phyloP scores from a whole-genome alignment of 2,329 filamentous ascomycete species.

The Ceratocystis variospora region DNA sequence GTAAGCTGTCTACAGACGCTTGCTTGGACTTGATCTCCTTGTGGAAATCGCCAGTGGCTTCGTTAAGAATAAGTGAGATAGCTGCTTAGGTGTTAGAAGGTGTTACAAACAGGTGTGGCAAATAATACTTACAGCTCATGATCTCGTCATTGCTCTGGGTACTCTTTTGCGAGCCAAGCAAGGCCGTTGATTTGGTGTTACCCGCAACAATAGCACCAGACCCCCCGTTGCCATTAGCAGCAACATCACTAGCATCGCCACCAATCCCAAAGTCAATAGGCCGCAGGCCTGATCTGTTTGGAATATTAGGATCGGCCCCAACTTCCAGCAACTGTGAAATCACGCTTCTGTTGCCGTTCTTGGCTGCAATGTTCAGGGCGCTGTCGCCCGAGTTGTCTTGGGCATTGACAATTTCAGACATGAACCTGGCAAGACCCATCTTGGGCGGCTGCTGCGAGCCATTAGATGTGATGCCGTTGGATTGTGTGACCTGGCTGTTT shows the following conservation, averaged over 20 bases:
- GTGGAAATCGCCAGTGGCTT: slow-evolving; percentile 67
- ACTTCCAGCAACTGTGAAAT: slow-evolving; percentile 95
- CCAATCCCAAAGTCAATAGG: slow-evolving; percentile 93
- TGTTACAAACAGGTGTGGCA: not conserved
- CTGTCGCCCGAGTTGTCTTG: slow-evolving; percentile 92
- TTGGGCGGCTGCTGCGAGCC: slow-evolving; percentile 39
- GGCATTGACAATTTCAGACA: slow-evolving; percentile 92
- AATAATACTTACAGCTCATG: slow-evolving; percentile 51
- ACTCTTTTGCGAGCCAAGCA: slow-evolving; percentile 38
- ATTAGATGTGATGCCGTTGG: slow-evolving; percentile 25
- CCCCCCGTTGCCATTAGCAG: slow-evolving; percentile 30
- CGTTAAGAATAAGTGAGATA: slow-evolving; percentile 67
- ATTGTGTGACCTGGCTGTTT: slow-evolving; percentile 34
- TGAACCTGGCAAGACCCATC: slow-evolving; percentile 83
- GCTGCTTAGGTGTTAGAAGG: slow-evolving; percentile 37
- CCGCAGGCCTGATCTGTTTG: slow-evolving; percentile 76
- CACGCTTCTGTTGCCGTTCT: slow-evolving; percentile 86
- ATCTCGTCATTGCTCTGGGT: slow-evolving; percentile 65
- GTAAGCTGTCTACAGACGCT: slow-evolving; percentile 65
- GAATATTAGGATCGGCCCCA: slow-evolving; percentile 80
- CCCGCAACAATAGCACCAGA: slow-evolving; percentile 17
- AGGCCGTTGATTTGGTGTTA: slow-evolving; percentile 26
- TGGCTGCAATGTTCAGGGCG: slow-evolving; percentile 80
- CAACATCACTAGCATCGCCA: slow-evolving; percentile 41
- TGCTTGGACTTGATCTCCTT: slow-evolving; percentile 74